Conservation (phyloP, 129 eudicot genomes). For the Scalesia atractyloides region DNA sequence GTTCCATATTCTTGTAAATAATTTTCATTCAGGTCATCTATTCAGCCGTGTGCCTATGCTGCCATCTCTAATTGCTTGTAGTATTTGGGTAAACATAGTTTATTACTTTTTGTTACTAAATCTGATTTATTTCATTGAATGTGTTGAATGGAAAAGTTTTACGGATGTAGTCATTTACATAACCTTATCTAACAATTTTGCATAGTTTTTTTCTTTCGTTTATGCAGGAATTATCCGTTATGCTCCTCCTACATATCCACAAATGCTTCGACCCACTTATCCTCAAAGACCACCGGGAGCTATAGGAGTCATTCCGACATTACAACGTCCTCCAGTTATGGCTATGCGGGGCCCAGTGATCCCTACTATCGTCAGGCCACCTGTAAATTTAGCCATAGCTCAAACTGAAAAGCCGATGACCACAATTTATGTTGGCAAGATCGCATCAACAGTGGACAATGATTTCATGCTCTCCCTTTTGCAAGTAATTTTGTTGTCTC, state of each 20-base stretch:
- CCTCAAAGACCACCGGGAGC: slow-evolving; percentile 71
- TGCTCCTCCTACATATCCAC: slow-evolving; percentile 60
- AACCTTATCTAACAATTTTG: slow-evolving; percentile 60
- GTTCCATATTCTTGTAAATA: slow-evolving; percentile 50
- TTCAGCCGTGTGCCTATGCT: slow-evolving; percentile 93
- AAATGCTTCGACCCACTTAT: slow-evolving; percentile 70
- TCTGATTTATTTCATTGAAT: slow-evolving; percentile 20
- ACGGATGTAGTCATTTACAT: slow-evolving; percentile 5
- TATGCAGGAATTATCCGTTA: slow-evolving; percentile 82
- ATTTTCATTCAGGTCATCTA: slow-evolving; percentile 70
- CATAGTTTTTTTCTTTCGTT: slow-evolving; percentile 62
- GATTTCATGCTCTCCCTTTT: slow-evolving; percentile 91
- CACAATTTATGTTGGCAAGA: slow-evolving; percentile 90
- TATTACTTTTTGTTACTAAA: slow-evolving; percentile 1
- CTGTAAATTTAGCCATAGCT: slow-evolving; percentile 49
- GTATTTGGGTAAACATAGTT: slow-evolving; percentile 14
- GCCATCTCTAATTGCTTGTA: slow-evolving; percentile 48
- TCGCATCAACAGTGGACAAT: slow-evolving; percentile 83
- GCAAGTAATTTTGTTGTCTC: slow-evolving; percentile 50
- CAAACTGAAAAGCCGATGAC: slow-evolving; percentile 80
- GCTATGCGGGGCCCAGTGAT: slow-evolving; percentile 68
- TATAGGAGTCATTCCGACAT: slow-evolving; percentile 60
- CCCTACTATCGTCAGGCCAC: slow-evolving; percentile 69
- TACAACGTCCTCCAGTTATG: slow-evolving; percentile 71
- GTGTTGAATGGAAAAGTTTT: slow-evolving; percentile 6